Evolutionary conservation across 202 grass and related monocot species (phyloP), one percentile per base, ranked within the genome.

Genomic region (Panicum hallii): DNA sequence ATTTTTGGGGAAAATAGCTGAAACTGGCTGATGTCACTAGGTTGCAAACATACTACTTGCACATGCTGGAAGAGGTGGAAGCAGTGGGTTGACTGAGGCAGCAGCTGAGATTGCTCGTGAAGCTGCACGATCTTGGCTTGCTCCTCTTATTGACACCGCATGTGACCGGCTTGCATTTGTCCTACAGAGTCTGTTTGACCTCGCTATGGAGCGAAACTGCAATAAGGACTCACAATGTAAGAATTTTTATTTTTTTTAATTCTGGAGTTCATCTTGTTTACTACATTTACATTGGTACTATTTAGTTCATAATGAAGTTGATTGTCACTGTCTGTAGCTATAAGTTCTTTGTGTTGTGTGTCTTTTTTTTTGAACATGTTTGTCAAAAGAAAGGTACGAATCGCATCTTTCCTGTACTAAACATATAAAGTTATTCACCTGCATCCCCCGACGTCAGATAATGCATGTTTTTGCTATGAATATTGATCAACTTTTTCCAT

Each of bases 1-100:
- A 14, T 32, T 43, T 66, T 67, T 17, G 55, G 32, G 45, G 16
- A 81, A 63, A 19, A 41, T 88, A 57, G 10, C 71, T 91, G 34
- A 65, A 67, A 83, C 64, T 81, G n/a, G 8, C 62, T 70, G 6
- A 65, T 87, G 28, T 46, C 65, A 56, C 41, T 81, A 99, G 97
- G 92, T 99, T 88, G 93, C 97, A 14, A 99, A 99, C 85, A 99
- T 99, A 94, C 74, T 99, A 44, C 94, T 99, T 85, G 97, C 97
- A 55, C 93, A 97, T 94, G 90, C 93, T 82, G 94, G 93, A 87
- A 93, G 92, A 84, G 93, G 88, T 49, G 94, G 92, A 34, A 87
- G 84, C 70, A 91, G 87, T 90, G 92, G 93, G 60, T 56, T 99
- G 87, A 88, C 86, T 64, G 97, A 99, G 76, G 93, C 93, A 75